Base-by-base conservation (phyloP, 2,329 filamentous ascomycete species). In the Sarocladiaceae sp. region DNA sequence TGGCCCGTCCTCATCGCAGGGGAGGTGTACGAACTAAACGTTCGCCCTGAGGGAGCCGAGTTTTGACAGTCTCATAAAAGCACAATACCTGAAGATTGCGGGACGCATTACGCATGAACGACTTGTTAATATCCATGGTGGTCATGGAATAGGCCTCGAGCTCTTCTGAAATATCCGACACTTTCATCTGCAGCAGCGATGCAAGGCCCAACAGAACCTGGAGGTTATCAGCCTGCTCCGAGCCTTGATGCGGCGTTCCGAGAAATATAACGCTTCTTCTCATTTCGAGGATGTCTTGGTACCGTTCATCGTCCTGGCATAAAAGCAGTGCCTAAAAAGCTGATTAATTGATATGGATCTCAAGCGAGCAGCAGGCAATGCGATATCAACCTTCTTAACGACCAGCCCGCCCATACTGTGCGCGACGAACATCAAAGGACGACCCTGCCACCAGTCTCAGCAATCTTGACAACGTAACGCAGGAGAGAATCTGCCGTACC, bases 341-440 rank as follows among this genome's bases (percentile, higher is more conserved):
- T 33, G n/a, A n/a, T n/a, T n/a, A n/a, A n/a, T n/a, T 33, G 29
- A 10, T 33, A 8, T 33, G 29, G 15, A 15, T 33, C 29, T 33
- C 29, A 10, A 15, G 29, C 8, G 29, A 33, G 8, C 29, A 33
- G 15, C 8, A 33, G 15, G 8, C 8, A 33, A 20, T 47, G 42
- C n/a, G n/a, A n/a, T n/a, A n/a, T n/a, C n/a, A n/a, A 26, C 50
- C 23, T 52, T 52, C 37, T 52, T 52, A 1, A 47, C 50, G 12
- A 52, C 50, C 1, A 46, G 18, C 2, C 50, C 50, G 8, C 50
- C 50, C 50, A 52, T 52, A n/a, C 50, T 52, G 22, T 33, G 29
- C 15, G 29, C 29, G 29, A 33, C 29, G 29, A 33, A 33, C 29
- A 33, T 33, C 15, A 33, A 33, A 15, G 29, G 29, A 33, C 29